A percentile compares a stretch with the other conserved stretches of the same genome.
phyloP scores from a whole-genome alignment of 352 stramenopile species.

The Phytophthora podocarpi region DNA sequence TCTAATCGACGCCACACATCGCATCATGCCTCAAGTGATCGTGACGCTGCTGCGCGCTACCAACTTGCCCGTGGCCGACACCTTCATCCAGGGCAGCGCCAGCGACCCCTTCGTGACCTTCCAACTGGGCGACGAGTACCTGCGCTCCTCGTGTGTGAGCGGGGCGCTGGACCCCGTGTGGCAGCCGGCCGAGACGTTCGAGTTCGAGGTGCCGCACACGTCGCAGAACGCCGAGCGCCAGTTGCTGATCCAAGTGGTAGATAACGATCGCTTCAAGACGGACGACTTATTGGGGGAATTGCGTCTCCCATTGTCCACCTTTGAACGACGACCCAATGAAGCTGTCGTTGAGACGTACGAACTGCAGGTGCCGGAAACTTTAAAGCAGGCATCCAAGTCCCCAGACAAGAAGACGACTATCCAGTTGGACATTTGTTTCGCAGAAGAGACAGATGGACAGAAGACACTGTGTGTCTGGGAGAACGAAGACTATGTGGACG shows the following conservation, averaged over 20 bases:
- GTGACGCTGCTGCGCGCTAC: conserved; percentile 71
- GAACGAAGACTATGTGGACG: conserved; percentile 62
- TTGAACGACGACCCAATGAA: conserved; percentile 54
- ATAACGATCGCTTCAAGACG: conserved; percentile 70
- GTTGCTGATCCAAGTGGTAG: conserved; percentile 61
- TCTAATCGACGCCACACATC: neutral
- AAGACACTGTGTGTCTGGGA: conserved; percentile 69
- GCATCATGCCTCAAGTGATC: conserved; percentile 74
- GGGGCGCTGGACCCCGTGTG: conserved; percentile 67
- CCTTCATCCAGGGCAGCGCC: conserved; percentile 48
- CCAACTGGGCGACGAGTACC: conserved; percentile 51
- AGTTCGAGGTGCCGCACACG: conserved; percentile 62
- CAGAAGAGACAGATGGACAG: conserved; percentile 54
- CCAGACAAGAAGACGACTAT: conserved; percentile 55
- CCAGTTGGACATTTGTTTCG: conserved; percentile 38
- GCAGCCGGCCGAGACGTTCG: conserved; percentile 75
- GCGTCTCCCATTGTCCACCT: conserved; percentile 51
- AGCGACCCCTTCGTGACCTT: conserved; percentile 81
- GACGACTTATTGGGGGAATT: conserved; percentile 70
- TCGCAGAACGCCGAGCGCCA: conserved; percentile 35
- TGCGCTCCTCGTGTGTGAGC: conserved; percentile 58
- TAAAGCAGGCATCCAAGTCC: conserved; percentile 41
- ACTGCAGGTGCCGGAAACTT: conserved; percentile 50
- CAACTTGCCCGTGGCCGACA: conserved; percentile 73
- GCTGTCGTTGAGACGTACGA: conserved; percentile 55